Evolutionary conservation across 1,139 yeast genomes (phyloP), one percentile per base, ranked within the genome.

Genomic region (Kurtzmaniella quercitrusa): DNA sequence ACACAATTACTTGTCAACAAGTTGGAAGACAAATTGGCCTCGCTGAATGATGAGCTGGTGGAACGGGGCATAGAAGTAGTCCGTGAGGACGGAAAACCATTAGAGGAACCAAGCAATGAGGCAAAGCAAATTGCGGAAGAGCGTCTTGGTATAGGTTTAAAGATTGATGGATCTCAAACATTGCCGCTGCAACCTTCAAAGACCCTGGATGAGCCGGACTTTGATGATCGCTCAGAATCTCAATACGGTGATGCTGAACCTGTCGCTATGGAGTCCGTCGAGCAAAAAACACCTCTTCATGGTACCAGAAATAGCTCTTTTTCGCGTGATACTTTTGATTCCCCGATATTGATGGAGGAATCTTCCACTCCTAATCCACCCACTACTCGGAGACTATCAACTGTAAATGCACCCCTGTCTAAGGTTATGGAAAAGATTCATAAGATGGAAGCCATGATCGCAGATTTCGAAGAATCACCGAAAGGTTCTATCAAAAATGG

Each of bases 371-470:
- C 30, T 14, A 14, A 8, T 4, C 65, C 66, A 1, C 48, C 55
- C 17, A 56, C 65, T 2, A 20, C 21, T 4, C 21, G 37, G 12
- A 34, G 22, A n/a, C 48, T 59, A 22, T 54, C 38, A 3, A 42
- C 45, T 18, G 40, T 42, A 3, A 45, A 40, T 18, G 37, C 53
- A 26, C 57, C 52, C 11, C 50, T 45, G 21, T 50, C 63, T 2
- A 56, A 47, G 32, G 56, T 61, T 11, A 39, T 57, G 40, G 63
- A 60, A 7, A 56, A 62, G 39, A 59, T 65, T 26, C 61, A 54
- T 39, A 53, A 52, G 35, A 60, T 64, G 53, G 68, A 65, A 42
- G 58, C 57, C 22, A 42, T 61, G 15, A 35, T 34, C 20, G 37
- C 37, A n/a, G 37, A 34, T 19, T 34, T 34, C 15, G 37, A 34